Evolutionary conservation across 106 monocot genomes (phyloP), one percentile per base, ranked within the genome.

Genomic region (Ottelia alismoides): DNA sequence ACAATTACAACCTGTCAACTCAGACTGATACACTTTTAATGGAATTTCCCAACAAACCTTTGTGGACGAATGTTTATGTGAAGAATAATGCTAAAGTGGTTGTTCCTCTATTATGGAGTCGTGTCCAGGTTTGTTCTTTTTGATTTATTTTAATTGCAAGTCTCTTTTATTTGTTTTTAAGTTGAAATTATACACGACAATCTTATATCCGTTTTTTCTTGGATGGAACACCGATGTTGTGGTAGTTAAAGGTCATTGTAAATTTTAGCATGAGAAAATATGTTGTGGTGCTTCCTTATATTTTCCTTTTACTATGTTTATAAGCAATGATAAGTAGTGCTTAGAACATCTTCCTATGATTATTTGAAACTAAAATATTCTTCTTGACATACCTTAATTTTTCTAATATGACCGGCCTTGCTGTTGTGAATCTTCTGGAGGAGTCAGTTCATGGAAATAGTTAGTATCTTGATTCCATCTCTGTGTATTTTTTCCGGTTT

Each of bases 31-130:
- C 98, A 21, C 82, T 98, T 72, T 63, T 98, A 29, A 70, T 90
- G 61, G 98, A 98, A 30, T 98, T 98, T 65, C 98, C 98, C 24
- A 67, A 75, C 50, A 79, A 82, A 49, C 98, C 98, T 45, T 79
- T 98, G 56, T 98, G 98, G 98, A 90, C 85, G 27, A 98, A 98
- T 75, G 85, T 98, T 61, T 77, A 78, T 77, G 78, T 98, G 26
- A 85, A 56, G 66, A 86, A 98, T 69, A 63, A 65, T 67, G 98
- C 90, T 49, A 98, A 80, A 83, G 90, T 80, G 49, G 90, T 72
- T 49, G 90, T 98, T 67, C 98, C 98, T 64, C 72, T 98, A 44
- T 70, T 85, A 11, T 98, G 98, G 98, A 98, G 98, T 58, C 85
- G 98, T 25, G 98, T 98, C 28, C 98, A 98, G 90, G 98, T 75